These are phyloP conservation scores for Cyclotella baltica DNA, from an alignment of 108 stramenopile species.

Conservation along the genomic window DNA sequence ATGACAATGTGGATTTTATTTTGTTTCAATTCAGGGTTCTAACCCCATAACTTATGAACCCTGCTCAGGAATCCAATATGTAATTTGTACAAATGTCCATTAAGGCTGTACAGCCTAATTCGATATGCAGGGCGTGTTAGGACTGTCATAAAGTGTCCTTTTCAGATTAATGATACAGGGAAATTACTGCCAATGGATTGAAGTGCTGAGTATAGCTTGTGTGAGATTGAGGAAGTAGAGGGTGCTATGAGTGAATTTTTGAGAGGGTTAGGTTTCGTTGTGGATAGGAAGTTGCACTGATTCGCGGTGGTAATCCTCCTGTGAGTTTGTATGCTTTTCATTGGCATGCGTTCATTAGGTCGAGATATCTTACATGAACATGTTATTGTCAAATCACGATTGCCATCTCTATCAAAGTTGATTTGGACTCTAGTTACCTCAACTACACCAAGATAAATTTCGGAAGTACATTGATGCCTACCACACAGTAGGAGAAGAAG, in stretches of 20 bases:
- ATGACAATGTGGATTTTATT: no score
- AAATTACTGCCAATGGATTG: constrained; percentile 40
- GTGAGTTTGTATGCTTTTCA: not conserved
- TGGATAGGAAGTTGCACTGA: constrained; percentile 6
- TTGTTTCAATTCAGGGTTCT: no score
- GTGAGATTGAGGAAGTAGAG: constrained; percentile 46
- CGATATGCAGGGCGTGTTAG: constrained; percentile 42
- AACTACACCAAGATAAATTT: constrained; percentile 40
- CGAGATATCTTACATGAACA: no score
- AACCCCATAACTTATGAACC: no score
- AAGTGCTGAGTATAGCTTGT: constrained; percentile 23
- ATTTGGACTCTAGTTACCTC: constrained; percentile 45
- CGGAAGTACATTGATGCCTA: constrained; percentile 38
- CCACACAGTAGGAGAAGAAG: constrained; percentile 39
- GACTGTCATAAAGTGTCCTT: constrained; percentile 38
- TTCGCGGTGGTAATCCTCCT: constrained; percentile 45
- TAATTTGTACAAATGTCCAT: constrained; percentile 23
- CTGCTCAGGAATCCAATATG: constrained; percentile 7
- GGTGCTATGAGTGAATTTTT: constrained; percentile 21
- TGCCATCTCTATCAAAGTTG: not conserved
- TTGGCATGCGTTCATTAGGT: no score
- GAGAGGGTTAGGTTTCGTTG: constrained; percentile 34
- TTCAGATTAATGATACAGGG: constrained; percentile 35
- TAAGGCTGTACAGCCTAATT: not conserved
- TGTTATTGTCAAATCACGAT: no score